Percentiles rank a stretch among this genome's conserved stretches.
Conservation (phyloP, 345 rosid genomes). For the Cardamine chenopodiifolia region DNA sequence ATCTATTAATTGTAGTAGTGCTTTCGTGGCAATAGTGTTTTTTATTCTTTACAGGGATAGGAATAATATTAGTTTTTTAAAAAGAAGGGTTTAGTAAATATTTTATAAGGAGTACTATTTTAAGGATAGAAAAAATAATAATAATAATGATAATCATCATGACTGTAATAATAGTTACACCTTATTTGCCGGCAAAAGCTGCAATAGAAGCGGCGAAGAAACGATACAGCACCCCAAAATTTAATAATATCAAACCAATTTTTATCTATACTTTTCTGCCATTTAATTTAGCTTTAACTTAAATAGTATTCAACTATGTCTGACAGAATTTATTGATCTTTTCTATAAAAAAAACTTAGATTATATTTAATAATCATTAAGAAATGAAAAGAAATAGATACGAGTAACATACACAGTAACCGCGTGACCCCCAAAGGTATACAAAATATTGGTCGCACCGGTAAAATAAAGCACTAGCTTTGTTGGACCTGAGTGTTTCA, state of each 20-base stretch:
- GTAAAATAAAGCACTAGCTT: constrained; percentile 92
- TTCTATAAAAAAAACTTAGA: background rate
- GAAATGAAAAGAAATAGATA: background rate
- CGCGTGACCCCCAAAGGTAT: constrained; percentile 98
- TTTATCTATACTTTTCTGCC: constrained; percentile 17
- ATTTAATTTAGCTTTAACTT: constrained; percentile 23
- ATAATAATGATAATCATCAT: constrained; percentile 30
- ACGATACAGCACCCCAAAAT: constrained; percentile 41
- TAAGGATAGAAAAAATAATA: constrained; percentile 25
- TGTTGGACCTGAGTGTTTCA: constrained; percentile 73
- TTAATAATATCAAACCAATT: constrained; percentile 23
- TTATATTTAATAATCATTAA: constrained; percentile 1
- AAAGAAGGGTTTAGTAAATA: background rate
- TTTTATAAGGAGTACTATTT: constrained; percentile 24
- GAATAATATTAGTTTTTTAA: background rate
- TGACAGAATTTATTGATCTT: constrained; percentile 35
- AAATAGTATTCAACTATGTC: constrained; percentile 35
- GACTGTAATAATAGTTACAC: constrained; percentile 46
- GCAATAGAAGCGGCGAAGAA: constrained; percentile 80
- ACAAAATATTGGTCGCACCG: constrained; percentile 97
- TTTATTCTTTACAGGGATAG: background rate
- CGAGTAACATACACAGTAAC: constrained; percentile 86
- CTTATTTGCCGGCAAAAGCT: constrained; percentile 82
- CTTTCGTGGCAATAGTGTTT: constrained; percentile 16
- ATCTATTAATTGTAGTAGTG: constrained; percentile 23